These are phyloP conservation scores for Pleurotus djamor DNA, from an alignment of 768 basidiomycete genomes.

Conservation along the genomic window DNA sequence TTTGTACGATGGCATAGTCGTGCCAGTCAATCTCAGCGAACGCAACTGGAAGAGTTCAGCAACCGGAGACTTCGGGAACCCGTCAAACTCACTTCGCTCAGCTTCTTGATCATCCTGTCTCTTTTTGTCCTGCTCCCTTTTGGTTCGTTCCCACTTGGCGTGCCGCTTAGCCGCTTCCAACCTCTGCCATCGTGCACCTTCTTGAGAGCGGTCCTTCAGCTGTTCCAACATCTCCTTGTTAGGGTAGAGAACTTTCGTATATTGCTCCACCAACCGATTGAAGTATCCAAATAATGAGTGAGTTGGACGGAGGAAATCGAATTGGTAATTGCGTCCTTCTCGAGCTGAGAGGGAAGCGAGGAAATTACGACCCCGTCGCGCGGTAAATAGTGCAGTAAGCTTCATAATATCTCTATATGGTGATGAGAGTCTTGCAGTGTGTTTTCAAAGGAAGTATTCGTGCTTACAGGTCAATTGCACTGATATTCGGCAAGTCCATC, in stretches of 20 bases:
- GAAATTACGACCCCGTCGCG: conserved; percentile 85
- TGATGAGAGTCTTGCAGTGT: conserved; percentile 7
- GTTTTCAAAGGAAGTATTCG: neutral
- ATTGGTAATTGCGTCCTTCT: conserved; percentile 96
- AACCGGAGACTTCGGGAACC: conserved; percentile 1
- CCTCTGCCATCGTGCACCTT: conserved; percentile 72
- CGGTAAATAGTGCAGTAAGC: conserved; percentile 93
- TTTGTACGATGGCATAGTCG: conserved; percentile 97
- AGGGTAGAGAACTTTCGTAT: conserved; percentile 87
- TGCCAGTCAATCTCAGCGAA: conserved; percentile 99
- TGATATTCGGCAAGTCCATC: conserved; percentile 84
- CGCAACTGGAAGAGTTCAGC: conserved; percentile 51
- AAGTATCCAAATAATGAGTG: conserved; percentile 97
- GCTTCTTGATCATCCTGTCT: conserved; percentile 91
- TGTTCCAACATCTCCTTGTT: conserved; percentile 69
- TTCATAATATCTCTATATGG: conserved; percentile 87
- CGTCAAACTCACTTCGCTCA: conserved; percentile 64
- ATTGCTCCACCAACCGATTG: conserved; percentile 96
- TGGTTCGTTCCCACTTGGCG: conserved; percentile 86
- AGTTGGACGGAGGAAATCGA: conserved; percentile 94
- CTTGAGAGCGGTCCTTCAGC: conserved; percentile 62
- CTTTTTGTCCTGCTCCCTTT: conserved; percentile 82
- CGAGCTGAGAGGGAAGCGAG: conserved; percentile 79
- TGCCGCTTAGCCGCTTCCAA: conserved; percentile 75
- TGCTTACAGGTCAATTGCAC: conserved; percentile 87